Base-by-base conservation (phyloP, 2,329 filamentous ascomycete genomes). In the Cercospora sojina region DNA sequence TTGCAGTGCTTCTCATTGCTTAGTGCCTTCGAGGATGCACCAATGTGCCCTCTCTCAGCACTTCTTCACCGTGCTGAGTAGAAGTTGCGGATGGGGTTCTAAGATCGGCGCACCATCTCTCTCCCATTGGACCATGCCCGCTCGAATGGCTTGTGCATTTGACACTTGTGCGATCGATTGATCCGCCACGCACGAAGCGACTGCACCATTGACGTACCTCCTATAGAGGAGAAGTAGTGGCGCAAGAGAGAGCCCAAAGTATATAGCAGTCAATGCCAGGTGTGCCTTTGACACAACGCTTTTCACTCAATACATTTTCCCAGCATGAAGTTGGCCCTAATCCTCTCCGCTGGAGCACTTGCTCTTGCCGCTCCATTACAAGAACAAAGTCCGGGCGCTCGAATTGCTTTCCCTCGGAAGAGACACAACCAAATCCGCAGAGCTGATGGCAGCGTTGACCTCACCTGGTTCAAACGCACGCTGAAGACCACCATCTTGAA, bases 351-450 rank as follows among this genome's bases (percentile, higher is more conserved):
- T 16, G 51, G 70, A 59, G 65, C 67, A 23, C 63, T 70, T 43
- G 68, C 68, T 63, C 66, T 71, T 27, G 70, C 70, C 58, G 68
- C 67, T 29, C 70, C 70, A 38, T 69, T 53, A 8, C 63, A 64
- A 51, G 65, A 64, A 25, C 35, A 53, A n/a, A 41, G 59, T 3
- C 59, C 64, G 61, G 64, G 64, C 41, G 59, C 65, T 8, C 67
- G 58, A 13, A 51, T 68, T 25, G 55, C 65, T 20, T 61, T 66
- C 20, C 13, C 62, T 9, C 51, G 63, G 10, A 61, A 64, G 51
- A 51, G 70, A 41, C 61, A 66, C 25, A 31, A 60, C 16, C 60
- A 66, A 18, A 55, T 68, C 23, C 62, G 57, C 16, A 60, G 61
- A 18, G 63, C 62, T 12, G 67, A 69, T 60, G 70, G 70, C 29